A percentile compares a stretch with the other conserved stretches of the same genome.
Conservation (phyloP, 495 filamentous ascomycete genomes). For the Hypoxylon subgilvum region DNA sequence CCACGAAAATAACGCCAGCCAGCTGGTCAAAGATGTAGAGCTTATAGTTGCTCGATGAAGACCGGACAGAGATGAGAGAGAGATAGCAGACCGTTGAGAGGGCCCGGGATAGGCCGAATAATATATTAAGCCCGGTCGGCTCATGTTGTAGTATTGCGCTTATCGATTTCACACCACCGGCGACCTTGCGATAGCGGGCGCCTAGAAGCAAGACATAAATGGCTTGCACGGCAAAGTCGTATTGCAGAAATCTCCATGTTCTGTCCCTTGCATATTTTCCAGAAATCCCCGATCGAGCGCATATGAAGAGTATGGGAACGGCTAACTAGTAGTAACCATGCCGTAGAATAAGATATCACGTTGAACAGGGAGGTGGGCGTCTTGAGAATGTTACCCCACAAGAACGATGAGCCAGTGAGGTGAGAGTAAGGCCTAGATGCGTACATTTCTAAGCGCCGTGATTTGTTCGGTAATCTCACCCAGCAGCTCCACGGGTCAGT, state of each 20-base stretch:
- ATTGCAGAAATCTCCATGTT: conserved; percentile 9
- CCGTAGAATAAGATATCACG: conserved; percentile 5
- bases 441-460: conserved; percentile 30
- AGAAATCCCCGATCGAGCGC: conserved; percentile 1
- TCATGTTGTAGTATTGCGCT: conserved; percentile 1
- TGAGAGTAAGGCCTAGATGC: neutral
- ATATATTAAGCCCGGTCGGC: conserved; percentile 15
- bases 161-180: conserved; percentile 7
- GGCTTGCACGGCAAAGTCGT: conserved; percentile 10
- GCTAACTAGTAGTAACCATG: conserved; percentile 5
- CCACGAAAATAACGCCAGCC: conserved; percentile 28
- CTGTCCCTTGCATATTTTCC: conserved; percentile 1
- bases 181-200: conserved; percentile 21
- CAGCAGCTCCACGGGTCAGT: conserved; percentile 17
- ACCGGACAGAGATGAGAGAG: conserved; percentile 3
- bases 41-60: neutral
- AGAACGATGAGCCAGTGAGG: conserved; percentile 10
- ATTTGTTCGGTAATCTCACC: conserved; percentile 37
- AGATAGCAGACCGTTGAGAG: neutral
- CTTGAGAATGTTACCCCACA: conserved; percentile 8
- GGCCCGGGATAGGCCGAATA: conserved; percentile 37
- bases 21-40: conserved; percentile 23
- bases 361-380: conserved; percentile 5
- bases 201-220: conserved; percentile 17
- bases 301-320: neutral